Conservation (phyloP, 2,329 filamentous ascomycete species). For the Trichophyton benhamiae region DNA sequence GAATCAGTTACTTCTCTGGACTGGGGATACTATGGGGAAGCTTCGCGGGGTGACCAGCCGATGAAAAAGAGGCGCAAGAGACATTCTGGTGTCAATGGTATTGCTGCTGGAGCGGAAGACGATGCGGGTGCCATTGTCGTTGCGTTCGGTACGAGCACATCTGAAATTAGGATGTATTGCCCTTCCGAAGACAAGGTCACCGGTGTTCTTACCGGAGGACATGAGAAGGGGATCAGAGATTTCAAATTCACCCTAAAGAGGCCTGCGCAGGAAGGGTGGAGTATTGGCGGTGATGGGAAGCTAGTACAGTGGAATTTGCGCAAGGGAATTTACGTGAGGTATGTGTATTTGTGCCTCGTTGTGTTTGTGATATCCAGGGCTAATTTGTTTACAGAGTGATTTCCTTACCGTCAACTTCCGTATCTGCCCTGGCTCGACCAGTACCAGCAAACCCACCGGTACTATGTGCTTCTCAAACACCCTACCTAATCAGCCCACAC, state of each 20-base stretch:
- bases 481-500: constrained; percentile 35
- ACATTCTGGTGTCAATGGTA: constrained; percentile 30
- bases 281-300: constrained; percentile 41
- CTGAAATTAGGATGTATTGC: constrained; percentile 40
- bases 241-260: constrained; percentile 38
- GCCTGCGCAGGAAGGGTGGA: constrained; percentile 37
- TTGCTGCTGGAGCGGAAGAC: constrained; percentile 14
- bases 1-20: constrained; percentile 39
- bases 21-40: constrained; percentile 36
- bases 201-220: constrained; percentile 33
- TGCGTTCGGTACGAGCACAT: constrained; percentile 38
- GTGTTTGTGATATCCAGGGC: constrained; percentile 3
- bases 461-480: constrained; percentile 40
- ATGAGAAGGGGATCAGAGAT: constrained; percentile 38
- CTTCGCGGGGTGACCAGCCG: constrained; percentile 23
- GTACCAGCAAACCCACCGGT: constrained; percentile 31
- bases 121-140: constrained; percentile 33
- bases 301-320: constrained; percentile 42
- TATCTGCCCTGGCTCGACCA: constrained; percentile 31
- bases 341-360: constrained; percentile 10
- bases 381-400: constrained; percentile 26
- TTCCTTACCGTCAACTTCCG: constrained; percentile 31
- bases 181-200: constrained; percentile 37
- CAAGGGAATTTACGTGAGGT: constrained; percentile 32
- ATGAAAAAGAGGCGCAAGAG: constrained; percentile 43